A percentile compares a stretch with the other conserved stretches of the same genome.
Conservation (phyloP, 768 basidiomycete species). For the Clitopilus hobsonii region DNA sequence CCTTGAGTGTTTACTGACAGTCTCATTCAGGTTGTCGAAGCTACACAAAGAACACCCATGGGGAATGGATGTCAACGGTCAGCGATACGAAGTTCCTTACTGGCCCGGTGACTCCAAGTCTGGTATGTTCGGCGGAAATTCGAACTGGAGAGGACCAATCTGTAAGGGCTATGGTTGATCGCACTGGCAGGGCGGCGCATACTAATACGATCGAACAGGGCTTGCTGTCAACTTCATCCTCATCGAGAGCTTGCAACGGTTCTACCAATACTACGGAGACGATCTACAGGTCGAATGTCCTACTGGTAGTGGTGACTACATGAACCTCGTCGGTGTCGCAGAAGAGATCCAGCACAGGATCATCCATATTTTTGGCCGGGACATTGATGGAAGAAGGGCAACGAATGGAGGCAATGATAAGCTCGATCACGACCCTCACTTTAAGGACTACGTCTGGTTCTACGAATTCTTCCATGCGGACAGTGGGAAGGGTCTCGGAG, state of each 20-base stretch:
- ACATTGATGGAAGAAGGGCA: slow-evolving; percentile 79
- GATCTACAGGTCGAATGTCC: slow-evolving; percentile 94
- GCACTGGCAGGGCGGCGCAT: background rate
- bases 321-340: slow-evolving; percentile 90
- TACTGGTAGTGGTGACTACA: slow-evolving; percentile 94
- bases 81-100: slow-evolving; percentile 88
- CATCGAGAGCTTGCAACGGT: slow-evolving; percentile 93
- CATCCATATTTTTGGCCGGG: slow-evolving; percentile 97
- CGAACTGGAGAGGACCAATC: slow-evolving; percentile 94
- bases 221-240: slow-evolving; percentile 94
- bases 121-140: slow-evolving; percentile 98
- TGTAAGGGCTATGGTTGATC: slow-evolving; percentile 39
- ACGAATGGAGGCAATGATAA: slow-evolving; percentile 88
- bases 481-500: slow-evolving; percentile 87
- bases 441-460: slow-evolving; percentile 96
- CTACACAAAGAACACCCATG: slow-evolving; percentile 89
- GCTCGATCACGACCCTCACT: slow-evolving; percentile 89
- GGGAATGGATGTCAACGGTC: slow-evolving; percentile 91
- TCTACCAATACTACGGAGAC: slow-evolving; percentile 97
- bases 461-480: slow-evolving; percentile 99
- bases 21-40: slow-evolving; percentile 69
- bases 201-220: slow-evolving; percentile 46
- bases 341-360: slow-evolving; percentile 99
- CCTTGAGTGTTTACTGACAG: background rate
- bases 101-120: slow-evolving; percentile 98